Evolutionary conservation across 768 basidiomycete genomes (phyloP).

Genomic region (Rhodotorula taiwanensis): DNA sequence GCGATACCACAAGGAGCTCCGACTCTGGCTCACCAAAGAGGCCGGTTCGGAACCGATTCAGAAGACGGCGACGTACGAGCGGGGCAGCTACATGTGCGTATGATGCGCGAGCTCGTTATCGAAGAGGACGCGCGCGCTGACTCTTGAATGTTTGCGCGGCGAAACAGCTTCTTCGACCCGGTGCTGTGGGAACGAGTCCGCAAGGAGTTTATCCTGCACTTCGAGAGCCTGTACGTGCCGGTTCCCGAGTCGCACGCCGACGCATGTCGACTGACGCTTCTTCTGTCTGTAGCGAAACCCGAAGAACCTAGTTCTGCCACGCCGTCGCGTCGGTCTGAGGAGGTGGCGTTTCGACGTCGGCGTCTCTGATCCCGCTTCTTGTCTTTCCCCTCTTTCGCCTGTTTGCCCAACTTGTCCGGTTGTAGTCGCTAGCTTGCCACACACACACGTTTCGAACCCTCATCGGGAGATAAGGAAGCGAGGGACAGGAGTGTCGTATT

Average conservation of each 20-base stretch:
- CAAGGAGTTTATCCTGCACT: slow-evolving; percentile 34
- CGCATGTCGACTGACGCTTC: no score
- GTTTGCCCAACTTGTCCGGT: no score
- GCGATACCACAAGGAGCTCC: slow-evolving; percentile 90
- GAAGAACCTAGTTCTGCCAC: no score
- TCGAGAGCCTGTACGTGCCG: slow-evolving; percentile 3
- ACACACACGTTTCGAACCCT: no score
- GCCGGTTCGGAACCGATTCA: slow-evolving; percentile 54
- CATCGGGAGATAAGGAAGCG: no score
- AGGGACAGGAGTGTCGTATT: no score
- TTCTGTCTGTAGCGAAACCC: neutral
- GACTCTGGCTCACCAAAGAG: slow-evolving; percentile 83
- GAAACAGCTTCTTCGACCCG: slow-evolving; percentile 39
- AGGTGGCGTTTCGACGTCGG: neutral
- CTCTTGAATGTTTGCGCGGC: no score
- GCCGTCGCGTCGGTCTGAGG: no score
- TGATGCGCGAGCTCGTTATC: no score
- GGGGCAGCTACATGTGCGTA: slow-evolving; percentile 82
- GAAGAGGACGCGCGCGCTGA: no score
- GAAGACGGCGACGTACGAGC: slow-evolving; percentile 57
- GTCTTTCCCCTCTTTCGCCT: neutral
- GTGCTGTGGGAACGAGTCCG: slow-evolving; percentile 36
- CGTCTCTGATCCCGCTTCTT: neutral
- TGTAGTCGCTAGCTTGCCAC: no score
- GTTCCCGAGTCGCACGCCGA: no score